phyloP scores from a whole-genome alignment of 139 green algal species.

The Tetratostichococcus sp. region DNA sequence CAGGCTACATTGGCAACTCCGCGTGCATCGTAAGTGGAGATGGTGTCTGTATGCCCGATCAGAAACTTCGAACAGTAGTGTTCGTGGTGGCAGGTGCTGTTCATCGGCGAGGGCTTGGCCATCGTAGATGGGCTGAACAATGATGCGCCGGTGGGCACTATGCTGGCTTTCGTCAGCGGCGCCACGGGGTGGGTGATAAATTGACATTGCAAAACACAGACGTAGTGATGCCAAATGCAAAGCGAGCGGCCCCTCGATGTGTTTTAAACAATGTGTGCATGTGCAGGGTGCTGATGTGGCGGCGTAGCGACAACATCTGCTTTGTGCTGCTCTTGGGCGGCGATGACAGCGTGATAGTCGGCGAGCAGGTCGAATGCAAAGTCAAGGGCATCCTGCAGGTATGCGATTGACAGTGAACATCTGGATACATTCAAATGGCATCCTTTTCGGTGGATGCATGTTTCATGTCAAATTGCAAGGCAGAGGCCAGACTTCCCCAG shows the following conservation, averaged over 20 bases:
- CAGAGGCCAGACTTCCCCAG: not conserved
- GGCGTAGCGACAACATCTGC: conserved; percentile 69
- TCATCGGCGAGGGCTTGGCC: conserved; percentile 53
- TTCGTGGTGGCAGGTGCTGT: conserved; percentile 63
- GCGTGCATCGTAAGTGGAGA: no score
- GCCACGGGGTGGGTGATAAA: conserved; percentile 51
- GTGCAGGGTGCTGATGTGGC: conserved; percentile 74
- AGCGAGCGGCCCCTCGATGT: no score
- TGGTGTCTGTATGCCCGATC: no score
- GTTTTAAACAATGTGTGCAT: no score
- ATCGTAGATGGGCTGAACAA: conserved; percentile 81
- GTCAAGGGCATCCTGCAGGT: conserved; percentile 79
- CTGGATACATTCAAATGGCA: no score
- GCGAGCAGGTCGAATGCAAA: conserved; percentile 65
- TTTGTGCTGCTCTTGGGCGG: conserved; percentile 70
- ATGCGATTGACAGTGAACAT: no score
- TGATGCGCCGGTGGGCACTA: conserved; percentile 74
- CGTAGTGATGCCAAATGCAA: no score
- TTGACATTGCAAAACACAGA: not conserved
- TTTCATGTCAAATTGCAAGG: no score
- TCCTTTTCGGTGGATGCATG: no score
- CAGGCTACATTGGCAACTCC: no score
- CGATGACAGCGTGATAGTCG: conserved; percentile 34
- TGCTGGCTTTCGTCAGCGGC: conserved; percentile 73
- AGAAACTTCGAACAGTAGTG: not conserved